Evolutionary conservation across 805 yeast species (phyloP), one percentile per base, ranked within the genome.

Genomic region (Maudiozyma saulgeensis): DNA sequence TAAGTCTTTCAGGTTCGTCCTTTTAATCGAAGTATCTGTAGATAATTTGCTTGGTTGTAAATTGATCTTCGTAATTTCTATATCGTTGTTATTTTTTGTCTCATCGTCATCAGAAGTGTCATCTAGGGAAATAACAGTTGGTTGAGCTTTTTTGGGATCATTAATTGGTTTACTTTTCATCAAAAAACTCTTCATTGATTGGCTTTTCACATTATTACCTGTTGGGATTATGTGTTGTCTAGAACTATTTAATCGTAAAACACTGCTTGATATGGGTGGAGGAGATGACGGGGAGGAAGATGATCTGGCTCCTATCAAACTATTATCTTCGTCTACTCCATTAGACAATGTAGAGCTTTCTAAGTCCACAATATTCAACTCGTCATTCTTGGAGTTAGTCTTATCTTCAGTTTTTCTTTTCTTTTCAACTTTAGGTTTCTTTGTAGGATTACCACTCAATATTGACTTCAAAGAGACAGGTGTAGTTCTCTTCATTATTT

Each of bases 1-100:
- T 2, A 63, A 47, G 39, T 60, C 54, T 42, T 56, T 59, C 13
- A 63, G 50, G 13, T 54, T 54, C 1, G 66, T 57, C 35, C 49
- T 60, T 50, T 60, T 63, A 25, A 51, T 51, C 44, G 51, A 55
- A 1, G 51, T 28, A 2, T 62, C 60, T 15, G 46, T 46, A 7
- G 49, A 32, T 8, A 53, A 41, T 41, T 51, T 49, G 15, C 46
- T 54, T 1, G 53, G 39, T 41, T 19, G 47, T 43, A 18, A 49
- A 12, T 23, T 43, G 21, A 52, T 47, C n/a, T 47, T 44, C 18
- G 37, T 46, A 4, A 35, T 15, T 26, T 51, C 48, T 13, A 41
- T 44, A 1, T 44, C 41, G 39, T 49, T 43, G 16, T 42, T 37
- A 28, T 18, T 34, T n/a, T 28, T 28, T 6, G 32, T 28, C 12